Evolutionary conservation across 2,329 filamentous ascomycete species (phyloP).

Genomic region (Ampelomyces quisqualis): DNA sequence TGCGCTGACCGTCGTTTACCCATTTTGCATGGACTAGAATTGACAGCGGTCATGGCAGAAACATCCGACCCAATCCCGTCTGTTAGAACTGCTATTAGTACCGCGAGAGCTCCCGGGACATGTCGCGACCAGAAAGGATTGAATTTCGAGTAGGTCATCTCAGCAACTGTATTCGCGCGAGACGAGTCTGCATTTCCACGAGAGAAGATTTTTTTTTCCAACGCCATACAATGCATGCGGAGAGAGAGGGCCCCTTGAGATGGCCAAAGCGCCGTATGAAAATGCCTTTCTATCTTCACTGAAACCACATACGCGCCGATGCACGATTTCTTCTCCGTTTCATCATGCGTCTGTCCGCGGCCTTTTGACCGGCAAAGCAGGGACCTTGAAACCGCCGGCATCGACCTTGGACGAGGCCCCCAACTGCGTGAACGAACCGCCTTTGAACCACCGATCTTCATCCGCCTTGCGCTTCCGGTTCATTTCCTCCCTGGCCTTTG

Average conservation of each 20-base stretch:
- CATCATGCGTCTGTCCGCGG: constrained; percentile 21
- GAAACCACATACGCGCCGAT: too few species aligned
- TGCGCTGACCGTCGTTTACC: too few species aligned
- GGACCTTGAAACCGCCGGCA: constrained; percentile 77
- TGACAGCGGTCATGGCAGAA: too few species aligned
- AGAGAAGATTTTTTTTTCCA: neutral
- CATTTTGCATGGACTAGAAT: too few species aligned
- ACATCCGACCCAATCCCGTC: too few species aligned
- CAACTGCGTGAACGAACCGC: constrained; percentile 93
- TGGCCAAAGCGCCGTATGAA: neutral
- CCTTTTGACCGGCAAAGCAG: constrained; percentile 74
- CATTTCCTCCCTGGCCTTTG: constrained; percentile 84
- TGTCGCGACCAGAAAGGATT: too few species aligned
- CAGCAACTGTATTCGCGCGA: too few species aligned
- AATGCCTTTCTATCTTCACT: neutral
- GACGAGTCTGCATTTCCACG: too few species aligned
- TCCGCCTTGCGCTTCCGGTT: constrained; percentile 90
- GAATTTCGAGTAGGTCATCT: too few species aligned
- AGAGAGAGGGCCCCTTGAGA: too few species aligned
- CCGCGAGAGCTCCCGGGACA: too few species aligned
- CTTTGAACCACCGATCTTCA: constrained; percentile 94
- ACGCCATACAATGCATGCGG: constrained; percentile 1
- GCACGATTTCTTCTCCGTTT: neutral
- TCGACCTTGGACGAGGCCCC: constrained; percentile 52
- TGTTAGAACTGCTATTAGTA: too few species aligned